A percentile compares a stretch with the other conserved stretches of the same genome.
Conservation (phyloP, 495 filamentous ascomycete species). For the Aspergillus biplanus region DNA sequence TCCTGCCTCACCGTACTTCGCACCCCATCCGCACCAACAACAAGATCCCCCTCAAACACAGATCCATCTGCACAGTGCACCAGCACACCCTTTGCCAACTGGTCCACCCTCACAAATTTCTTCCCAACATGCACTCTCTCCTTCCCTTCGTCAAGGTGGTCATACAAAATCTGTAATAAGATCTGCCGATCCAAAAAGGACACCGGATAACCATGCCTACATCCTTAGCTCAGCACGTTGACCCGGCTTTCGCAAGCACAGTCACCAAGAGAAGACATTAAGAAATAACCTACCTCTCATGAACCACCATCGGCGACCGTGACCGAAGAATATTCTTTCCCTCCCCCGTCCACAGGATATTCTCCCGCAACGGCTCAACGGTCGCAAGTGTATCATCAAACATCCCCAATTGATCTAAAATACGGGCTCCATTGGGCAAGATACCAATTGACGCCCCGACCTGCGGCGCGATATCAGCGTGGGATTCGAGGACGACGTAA, state of each 20-base stretch:
- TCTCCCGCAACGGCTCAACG: constrained; percentile 15
- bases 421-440: constrained; percentile 39
- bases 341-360: not conserved
- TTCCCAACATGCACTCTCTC: constrained; percentile 16
- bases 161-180: constrained; percentile 32
- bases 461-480: constrained; percentile 37
- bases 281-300: constrained; percentile 7
- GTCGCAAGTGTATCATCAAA: constrained; percentile 35
- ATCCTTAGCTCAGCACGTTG: constrained; percentile 7
- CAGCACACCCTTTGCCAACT: constrained; percentile 8
- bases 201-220: constrained; percentile 33
- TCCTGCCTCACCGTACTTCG: constrained; percentile 43
- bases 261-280: not conserved
- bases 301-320: not conserved
- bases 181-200: constrained; percentile 37
- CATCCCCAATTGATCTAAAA: constrained; percentile 55
- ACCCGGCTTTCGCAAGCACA: too few species aligned
- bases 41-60: constrained; percentile 27
- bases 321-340: not conserved
- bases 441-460: constrained; percentile 44
- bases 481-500: constrained; percentile 53
- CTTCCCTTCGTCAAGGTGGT: constrained; percentile 8
- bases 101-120: constrained; percentile 19
- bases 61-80: constrained; percentile 32
- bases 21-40: constrained; percentile 55